Conservation (phyloP, 768 basidiomycete genomes). For the Pleurotus pulmonarius region DNA sequence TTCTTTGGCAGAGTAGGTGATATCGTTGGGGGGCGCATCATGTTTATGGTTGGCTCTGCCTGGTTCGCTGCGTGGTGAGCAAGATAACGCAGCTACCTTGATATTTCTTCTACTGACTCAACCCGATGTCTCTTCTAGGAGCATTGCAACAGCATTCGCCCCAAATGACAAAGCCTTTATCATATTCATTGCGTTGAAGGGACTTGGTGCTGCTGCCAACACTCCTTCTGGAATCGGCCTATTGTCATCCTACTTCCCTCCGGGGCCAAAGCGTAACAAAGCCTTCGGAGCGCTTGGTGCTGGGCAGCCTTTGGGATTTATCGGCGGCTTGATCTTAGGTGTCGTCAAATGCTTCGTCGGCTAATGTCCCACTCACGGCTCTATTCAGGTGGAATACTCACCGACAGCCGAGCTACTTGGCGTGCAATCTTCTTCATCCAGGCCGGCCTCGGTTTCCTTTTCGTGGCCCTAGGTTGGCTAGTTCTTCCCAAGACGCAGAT, state of each 20-base stretch:
- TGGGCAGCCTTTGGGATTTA: slow-evolving; percentile 28
- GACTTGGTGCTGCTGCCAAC: slow-evolving; percentile 30
- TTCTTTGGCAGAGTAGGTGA: slow-evolving; percentile 22
- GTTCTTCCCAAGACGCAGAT: slow-evolving; percentile 16
- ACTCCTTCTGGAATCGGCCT: slow-evolving; percentile 25
- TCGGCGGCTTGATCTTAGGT: slow-evolving; percentile 29
- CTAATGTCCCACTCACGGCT: neutral
- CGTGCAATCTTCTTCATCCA: slow-evolving; percentile 29
- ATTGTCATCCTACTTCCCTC: slow-evolving; percentile 24
- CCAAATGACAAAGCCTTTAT: slow-evolving; percentile 23
- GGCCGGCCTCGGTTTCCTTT: slow-evolving; percentile 23
- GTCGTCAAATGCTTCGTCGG: neutral
- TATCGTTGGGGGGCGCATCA: slow-evolving; percentile 19
- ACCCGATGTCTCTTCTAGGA: slow-evolving; percentile 13
- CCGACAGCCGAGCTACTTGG: slow-evolving; percentile 26
- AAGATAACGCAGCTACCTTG: neutral
- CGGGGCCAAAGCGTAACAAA: slow-evolving; percentile 23
- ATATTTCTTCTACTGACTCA: neutral
- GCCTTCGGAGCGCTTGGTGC: slow-evolving; percentile 31
- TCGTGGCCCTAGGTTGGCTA: slow-evolving; percentile 21
- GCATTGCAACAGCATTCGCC: slow-evolving; percentile 25
- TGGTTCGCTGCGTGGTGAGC: slow-evolving; percentile 28
- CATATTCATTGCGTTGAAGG: slow-evolving; percentile 25
- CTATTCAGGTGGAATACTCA: slow-evolving; percentile 24
- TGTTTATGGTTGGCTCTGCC: slow-evolving; percentile 25